These are phyloP conservation scores for Strigomonas culicis DNA, from an alignment of 208 protist species.

Conservation along the genomic window DNA sequence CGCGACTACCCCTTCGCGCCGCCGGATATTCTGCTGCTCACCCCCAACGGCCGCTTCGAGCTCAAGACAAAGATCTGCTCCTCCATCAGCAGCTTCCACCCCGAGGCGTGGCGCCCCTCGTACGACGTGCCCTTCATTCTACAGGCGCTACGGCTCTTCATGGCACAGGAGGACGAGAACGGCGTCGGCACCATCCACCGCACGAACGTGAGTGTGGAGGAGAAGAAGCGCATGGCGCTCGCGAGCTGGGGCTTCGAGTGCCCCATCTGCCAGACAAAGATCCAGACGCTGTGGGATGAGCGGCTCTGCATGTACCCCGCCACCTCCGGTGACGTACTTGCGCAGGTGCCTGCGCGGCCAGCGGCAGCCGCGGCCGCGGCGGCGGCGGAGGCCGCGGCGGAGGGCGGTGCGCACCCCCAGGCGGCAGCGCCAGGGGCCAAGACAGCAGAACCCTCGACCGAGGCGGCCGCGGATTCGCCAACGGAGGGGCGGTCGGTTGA, in stretches of 20 bases:
- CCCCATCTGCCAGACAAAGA: constrained; percentile 20
- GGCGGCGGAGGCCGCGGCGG: not conserved
- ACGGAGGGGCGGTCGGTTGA: no score
- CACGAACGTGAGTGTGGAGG: constrained; percentile 27
- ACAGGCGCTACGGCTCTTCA: constrained; percentile 71
- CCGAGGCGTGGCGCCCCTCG: constrained; percentile 82
- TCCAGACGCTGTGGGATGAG: constrained; percentile 34
- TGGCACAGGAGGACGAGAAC: constrained; percentile 76
- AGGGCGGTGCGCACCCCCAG: not conserved
- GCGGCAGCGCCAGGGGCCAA: not conserved
- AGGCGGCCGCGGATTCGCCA: no score
- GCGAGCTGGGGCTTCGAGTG: constrained; percentile 56
- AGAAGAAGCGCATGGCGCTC: constrained; percentile 37
- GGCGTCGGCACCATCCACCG: constrained; percentile 59
- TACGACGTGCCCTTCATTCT: constrained; percentile 75
- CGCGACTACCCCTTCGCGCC: constrained; percentile 82
- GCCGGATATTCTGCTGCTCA: constrained; percentile 89
- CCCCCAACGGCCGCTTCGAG: constrained; percentile 84
- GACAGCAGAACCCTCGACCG: no score
- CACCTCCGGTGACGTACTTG: constrained; percentile 21
- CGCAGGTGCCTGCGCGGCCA: constrained; percentile 13
- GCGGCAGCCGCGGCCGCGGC: not conserved
- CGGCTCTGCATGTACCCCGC: constrained; percentile 51
- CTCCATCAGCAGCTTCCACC: constrained; percentile 85
- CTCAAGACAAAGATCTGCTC: constrained; percentile 82